A percentile compares a stretch with the other conserved stretches of the same genome.
Conservation (phyloP, 1,284 basidiomycete genomes). For the Hemileia vastatrix region DNA sequence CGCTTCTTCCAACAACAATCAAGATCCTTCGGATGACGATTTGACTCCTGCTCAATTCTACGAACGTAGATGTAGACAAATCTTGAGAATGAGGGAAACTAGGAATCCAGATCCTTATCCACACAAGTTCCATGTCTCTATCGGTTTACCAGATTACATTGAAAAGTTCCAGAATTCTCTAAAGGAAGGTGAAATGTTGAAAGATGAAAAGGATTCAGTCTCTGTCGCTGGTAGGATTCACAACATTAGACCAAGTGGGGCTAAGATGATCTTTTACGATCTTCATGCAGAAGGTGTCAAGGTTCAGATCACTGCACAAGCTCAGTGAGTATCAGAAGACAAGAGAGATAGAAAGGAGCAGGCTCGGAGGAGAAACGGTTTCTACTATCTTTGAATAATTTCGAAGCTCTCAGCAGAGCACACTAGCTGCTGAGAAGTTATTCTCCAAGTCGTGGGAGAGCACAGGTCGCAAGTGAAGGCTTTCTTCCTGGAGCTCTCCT, state of each 20-base stretch:
- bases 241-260: constrained; percentile 70
- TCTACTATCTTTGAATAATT: no score
- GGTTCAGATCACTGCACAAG: constrained; percentile 88
- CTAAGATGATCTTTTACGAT: constrained; percentile 90
- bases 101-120: constrained; percentile 88
- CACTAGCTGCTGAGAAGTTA: not conserved
- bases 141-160: constrained; percentile 67
- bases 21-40: constrained; percentile 57
- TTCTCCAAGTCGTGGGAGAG: not conserved
- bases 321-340: constrained; percentile 66
- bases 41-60: constrained; percentile 92
- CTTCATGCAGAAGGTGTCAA: constrained; percentile 82
- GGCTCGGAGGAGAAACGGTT: not conserved
- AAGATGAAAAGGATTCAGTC: constrained; percentile 42
- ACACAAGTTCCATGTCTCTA: constrained; percentile 90
- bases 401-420: no score
- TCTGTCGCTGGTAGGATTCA: constrained; percentile 80
- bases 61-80: constrained; percentile 77
- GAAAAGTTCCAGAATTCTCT: constrained; percentile 51
- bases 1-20: constrained; percentile 35
- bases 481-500: no score
- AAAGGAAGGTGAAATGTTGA: constrained; percentile 37
- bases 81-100: constrained; percentile 73
- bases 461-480: no score
- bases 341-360: not conserved